Conservation (phyloP, 2,329 filamentous ascomycete species). For the Chrysoporthe cubensis region DNA sequence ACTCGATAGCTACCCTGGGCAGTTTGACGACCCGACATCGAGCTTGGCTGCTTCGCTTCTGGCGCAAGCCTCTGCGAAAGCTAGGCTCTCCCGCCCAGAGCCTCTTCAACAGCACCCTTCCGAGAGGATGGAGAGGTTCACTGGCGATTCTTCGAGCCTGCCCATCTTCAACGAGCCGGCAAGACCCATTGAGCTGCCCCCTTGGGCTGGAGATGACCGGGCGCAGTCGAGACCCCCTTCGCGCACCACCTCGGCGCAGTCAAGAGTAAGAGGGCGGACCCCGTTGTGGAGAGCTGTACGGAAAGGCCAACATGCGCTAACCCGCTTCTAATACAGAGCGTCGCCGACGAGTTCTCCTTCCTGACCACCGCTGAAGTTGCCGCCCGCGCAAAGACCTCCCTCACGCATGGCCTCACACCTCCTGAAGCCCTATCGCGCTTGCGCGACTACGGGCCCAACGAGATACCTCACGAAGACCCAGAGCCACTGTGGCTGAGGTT, state of each 20-base stretch:
- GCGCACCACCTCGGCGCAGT: slow-evolving; percentile 59
- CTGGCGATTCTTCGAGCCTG: slow-evolving; percentile 26
- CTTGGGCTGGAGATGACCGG: slow-evolving; percentile 37
- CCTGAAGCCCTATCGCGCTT: slow-evolving; percentile 81
- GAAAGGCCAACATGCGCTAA: slow-evolving; percentile 6
- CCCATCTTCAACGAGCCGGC: slow-evolving; percentile 28
- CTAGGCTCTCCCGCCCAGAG: background rate
- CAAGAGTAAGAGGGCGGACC: slow-evolving; percentile 48
- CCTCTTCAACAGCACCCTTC: background rate
- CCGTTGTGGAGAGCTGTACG: background rate
- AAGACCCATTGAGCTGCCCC: slow-evolving; percentile 24
- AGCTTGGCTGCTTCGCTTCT: background rate
- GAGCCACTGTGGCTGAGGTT: slow-evolving; percentile 96
- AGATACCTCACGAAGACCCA: slow-evolving; percentile 90
- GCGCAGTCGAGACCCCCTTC: slow-evolving; percentile 39
- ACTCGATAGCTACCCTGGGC: background rate
- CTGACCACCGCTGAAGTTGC: slow-evolving; percentile 81
- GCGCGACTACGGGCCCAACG: slow-evolving; percentile 83
- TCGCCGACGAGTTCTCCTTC: slow-evolving; percentile 65
- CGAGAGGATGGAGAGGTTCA: slow-evolving; percentile 28
- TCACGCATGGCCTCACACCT: slow-evolving; percentile 78
- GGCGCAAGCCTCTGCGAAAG: background rate
- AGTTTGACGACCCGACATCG: background rate
- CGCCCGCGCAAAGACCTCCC: slow-evolving; percentile 77
- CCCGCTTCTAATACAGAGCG: slow-evolving; percentile 42